These are phyloP conservation scores for Talaromyces borbonicus DNA, from an alignment of 495 filamentous ascomycete genomes.

Conservation along the genomic window DNA sequence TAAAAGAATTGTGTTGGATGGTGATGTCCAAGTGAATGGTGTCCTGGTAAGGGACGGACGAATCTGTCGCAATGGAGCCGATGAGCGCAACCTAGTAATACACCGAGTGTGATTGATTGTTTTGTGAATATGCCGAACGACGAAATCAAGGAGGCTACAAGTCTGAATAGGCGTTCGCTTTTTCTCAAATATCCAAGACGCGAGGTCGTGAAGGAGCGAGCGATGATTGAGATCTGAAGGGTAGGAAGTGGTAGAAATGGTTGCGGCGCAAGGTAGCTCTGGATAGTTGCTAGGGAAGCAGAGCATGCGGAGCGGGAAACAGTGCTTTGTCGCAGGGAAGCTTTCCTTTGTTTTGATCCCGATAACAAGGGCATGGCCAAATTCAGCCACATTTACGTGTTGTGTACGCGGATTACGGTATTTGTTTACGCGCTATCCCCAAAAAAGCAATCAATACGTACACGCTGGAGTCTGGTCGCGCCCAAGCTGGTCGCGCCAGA, in stretches of 20 bases:
- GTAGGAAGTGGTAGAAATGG: conserved; percentile 1
- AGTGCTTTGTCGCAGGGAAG: neutral
- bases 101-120: no score
- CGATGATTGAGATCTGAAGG: no score
- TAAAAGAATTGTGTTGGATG: no score
- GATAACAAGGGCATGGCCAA: neutral
- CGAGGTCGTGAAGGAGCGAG: no score
- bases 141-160: no score
- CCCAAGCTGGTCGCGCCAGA: conserved; percentile 9
- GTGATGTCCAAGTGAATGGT: no score
- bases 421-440: conserved; percentile 1
- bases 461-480: conserved; percentile 10
- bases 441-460: conserved; percentile 1
- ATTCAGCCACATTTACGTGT: neutral
- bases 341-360: conserved; percentile 20
- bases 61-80: no score
- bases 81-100: no score
- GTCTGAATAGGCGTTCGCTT: no score
- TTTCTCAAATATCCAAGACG: no score
- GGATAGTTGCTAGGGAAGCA: conserved; percentile 6
- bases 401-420: neutral
- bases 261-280: conserved; percentile 6
- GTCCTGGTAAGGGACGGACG: no score
- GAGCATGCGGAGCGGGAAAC: neutral
- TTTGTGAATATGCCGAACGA: no score